Base-by-base conservation (phyloP, 345 rosid species). In the Iberis pinnata region DNA sequence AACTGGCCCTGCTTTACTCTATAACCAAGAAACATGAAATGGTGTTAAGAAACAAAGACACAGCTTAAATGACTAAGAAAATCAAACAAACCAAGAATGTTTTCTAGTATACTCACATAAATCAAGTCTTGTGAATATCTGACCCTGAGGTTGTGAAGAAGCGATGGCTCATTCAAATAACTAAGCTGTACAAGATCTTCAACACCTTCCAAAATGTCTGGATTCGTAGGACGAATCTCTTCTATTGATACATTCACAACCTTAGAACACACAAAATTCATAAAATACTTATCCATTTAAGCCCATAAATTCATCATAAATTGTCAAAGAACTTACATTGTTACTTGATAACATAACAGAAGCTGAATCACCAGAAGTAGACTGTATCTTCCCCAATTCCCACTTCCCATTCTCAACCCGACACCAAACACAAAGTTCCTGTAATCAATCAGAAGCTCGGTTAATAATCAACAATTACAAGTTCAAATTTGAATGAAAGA, bases 1-100 rank as follows among this genome's bases (percentile, higher is more conserved):
- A 31, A 88, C 80, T 31, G 94, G 90, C 37, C 99, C 97, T 49
- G 95, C 97, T 79, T 83, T 88, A 70, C 86, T 88, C 99, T 93
- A 60, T 29, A 44, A 4, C 13, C 25, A 70, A 61, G 42, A 67
- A 72, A 66, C 19, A 24, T 15, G 12, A 43, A 35, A 41, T 42
- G 35, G 18, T 35, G 49, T 42, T 33, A 66, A 62, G 37, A 32
- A 27, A 44, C 39, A 32, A 10, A 22, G 41, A 38, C n/a, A n/a
- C n/a, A n/a, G n/a, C n/a, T n/a, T n/a, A n/a, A n/a, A n/a, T n/a
- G n/a, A n/a, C n/a, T n/a, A n/a, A n/a, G n/a, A 38, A 22, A 46
- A 33, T 15, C 53, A 43, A 55, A 56, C 41, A 66, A n/a, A 58
- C 0, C 0, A 20, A 24, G 11, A 49, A 10, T 7, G 6, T 22